Base-by-base conservation (phyloP, 1,284 basidiomycete species). In the Leccinum griseonigrum region DNA sequence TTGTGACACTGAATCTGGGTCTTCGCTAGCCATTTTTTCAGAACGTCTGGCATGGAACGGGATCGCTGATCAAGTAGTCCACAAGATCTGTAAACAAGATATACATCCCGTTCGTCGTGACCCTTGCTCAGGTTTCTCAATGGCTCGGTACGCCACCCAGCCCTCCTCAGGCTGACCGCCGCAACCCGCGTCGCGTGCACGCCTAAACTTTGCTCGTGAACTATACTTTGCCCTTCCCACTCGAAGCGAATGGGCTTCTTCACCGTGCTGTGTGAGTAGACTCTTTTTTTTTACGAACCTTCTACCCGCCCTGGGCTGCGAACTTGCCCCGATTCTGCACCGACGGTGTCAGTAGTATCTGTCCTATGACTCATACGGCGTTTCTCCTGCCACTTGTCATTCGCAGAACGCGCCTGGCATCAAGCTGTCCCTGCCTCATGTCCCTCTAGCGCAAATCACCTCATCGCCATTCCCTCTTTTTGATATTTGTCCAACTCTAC, bases 391-490 rank as follows among this genome's bases (percentile, higher is more conserved):
- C 58, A 61, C 61, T 48, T 46, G 40, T 22, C 54, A 38, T 9
- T 28, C 22, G 54, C 51, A 28, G 18, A 52, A 46, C 16, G 56
- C 32, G 57, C 54, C 57, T 36, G 22, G 22, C 50, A 43, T 29
- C 38, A 40, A 8, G 9, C 16, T 48, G 59, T 46, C 16, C 59
- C 60, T 61, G 66, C 71, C 62, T 71, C 68, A 55, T 71, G 69
- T 58, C 56, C 7, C 10, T 38, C 55, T 56, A 48, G 51, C 56
- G 67, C 60, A 63, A 56, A 70, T 71, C 66, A 59, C 7, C 52
- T 55, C 67, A 64, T 60, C 60, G 60, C 67, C 67, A 54, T 61
- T 56, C 55, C 54, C 64, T 40, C 60, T 55, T 64, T 68, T 46
- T 59, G 60, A 58, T 34, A 61, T 36, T 54, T 54, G 16, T 60